Evolutionary conservation across 768 basidiomycete genomes (phyloP), one percentile per base, ranked within the genome.

Genomic region (Rhodotorula diobovata): DNA sequence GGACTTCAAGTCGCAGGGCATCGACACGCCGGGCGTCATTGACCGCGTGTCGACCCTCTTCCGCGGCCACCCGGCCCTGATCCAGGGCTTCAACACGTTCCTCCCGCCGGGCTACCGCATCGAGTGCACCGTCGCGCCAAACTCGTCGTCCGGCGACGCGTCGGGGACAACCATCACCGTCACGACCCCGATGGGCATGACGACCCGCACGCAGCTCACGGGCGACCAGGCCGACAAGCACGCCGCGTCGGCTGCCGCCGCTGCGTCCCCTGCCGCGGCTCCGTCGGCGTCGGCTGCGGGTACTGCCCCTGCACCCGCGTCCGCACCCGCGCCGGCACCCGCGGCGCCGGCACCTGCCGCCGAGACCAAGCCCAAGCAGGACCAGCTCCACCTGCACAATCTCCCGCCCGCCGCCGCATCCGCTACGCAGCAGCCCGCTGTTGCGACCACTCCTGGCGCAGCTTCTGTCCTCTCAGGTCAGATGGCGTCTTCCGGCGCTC

Each of bases 71-170:
- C 91, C 91, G 0, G 79, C 83, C 11, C 89, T 99, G 71, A 97
- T 99, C 57, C 92, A 95, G 80, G 94, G 94, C 18, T 99, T 99
- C 85, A 98, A 97, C 82, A 96, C 93, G 1, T 99, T 98, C 81
- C 85, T 99, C 20, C 95, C 95, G 7, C 85, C 86, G 32, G 95
- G 95, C 25, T 99, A 97, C 79, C 88, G 90, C 59, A 97, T 99
- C 80, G 92, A 95, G 75, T 83, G 82, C 69, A 69, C 67, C 23
- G 70, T 71, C 20, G 57, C 66, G 1, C 4, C 58, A 8, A 35
- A 14, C 58, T 39, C 39, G 11, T 16, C 58, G 16, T 50, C 35
- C 18, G 69, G 63, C 46, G 68, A 34, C n/a, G 68, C 62, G 20
- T 67, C 64, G 39, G 68, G 68, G 28, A 73, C 64, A 41, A 73